Evolutionary conservation across 352 stramenopile species (phyloP), one percentile per base, ranked within the genome.

Genomic region (Pilasporangium apinafurcum): DNA sequence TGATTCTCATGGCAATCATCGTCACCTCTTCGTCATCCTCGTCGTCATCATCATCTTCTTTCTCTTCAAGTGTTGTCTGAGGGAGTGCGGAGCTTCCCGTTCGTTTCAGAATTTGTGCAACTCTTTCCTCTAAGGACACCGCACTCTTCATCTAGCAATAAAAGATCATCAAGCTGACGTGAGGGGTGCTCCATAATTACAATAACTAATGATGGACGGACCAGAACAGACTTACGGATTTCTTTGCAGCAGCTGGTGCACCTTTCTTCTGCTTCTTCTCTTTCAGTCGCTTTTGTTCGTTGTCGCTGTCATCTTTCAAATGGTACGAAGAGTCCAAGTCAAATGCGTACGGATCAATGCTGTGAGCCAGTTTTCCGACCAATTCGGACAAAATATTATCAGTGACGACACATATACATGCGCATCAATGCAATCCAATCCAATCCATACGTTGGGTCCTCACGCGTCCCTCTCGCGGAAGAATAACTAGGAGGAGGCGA

Each of bases 41-140:
- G 10, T 26, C 57, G n/a, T 30, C 3, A 38, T 57, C 51, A 8
- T 54, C 51, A 8, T 68, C 52, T 2, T 60, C 53, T 21, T 45
- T 54, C 33, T 70, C 46, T 0, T 56, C 47, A 5, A 48, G 46
- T 12, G 16, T 14, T n/a, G 46, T 35, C 13, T 39, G 21, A 4
- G 65, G 42, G 21, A 62, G 49, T 5, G 71, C 55, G 5, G 74
- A 65, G 37, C 74, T 91, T 1, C 81, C 81, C 9, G 78, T 88
- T 7, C 81, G 74, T 43, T 88, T 79, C 17, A 93, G 51, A 34
- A 93, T 91, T 35, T 86, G 54, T 0, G 76, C 71, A 9, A 91
- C 62, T 7, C 81, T 75, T 37, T 91, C 78, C 62, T 93, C 68
- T 34, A 93, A 56, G 0, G 69, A 81, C 1, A 78, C 43, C 14